Base-by-base conservation (phyloP, 257 asterid genomes). In the Coffea canephora region DNA sequence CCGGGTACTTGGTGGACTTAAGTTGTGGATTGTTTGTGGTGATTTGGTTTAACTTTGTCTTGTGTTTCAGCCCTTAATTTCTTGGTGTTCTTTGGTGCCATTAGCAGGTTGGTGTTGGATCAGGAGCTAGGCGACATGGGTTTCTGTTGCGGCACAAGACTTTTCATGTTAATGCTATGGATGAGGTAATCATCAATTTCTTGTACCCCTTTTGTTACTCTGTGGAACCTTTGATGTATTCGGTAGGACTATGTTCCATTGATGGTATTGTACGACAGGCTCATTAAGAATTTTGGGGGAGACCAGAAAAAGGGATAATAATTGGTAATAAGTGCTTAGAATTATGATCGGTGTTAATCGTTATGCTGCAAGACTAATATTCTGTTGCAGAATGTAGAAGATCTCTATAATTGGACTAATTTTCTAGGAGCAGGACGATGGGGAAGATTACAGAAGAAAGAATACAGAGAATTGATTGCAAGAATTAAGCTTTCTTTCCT, bases 161-260 rank as follows among this genome's bases (percentile, higher is more conserved):
- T 73, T 77, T 85, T 79, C 89, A 83, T 59, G 81, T 88, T 82
- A 75, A 81, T 72, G 90, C 90, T 27, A 82, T 87, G 94, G 97
- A 86, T 84, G 97, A 87, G 84, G 98, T 90, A 86, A 73, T 74
- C 31, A 15, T 80, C 69, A n/a, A 25, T 36, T 45, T 46, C 4
- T 52, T 48, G 50, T 73, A 6, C 21, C 23, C 57, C 23, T 55
- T 45, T 46, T 14, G 45, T 31, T 34, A n/a, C 9, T 64, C 50
- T 50, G 49, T 69, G 73, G 31, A 11, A 5, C 13, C 12, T 62
- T 62, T 36, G 49, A 43, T 69, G 73, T 36, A 41, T 27, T 36
- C 0, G 73, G 49, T 34, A 69, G 49, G 13, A 15, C 5, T 39
- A 11, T 8, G 5, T 69, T 36, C 49, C 49, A 14, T 16, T 36